These are phyloP conservation scores for Linderniella brevidens DNA, from an alignment of 257 asterid genomes.

Conservation along the genomic window DNA sequence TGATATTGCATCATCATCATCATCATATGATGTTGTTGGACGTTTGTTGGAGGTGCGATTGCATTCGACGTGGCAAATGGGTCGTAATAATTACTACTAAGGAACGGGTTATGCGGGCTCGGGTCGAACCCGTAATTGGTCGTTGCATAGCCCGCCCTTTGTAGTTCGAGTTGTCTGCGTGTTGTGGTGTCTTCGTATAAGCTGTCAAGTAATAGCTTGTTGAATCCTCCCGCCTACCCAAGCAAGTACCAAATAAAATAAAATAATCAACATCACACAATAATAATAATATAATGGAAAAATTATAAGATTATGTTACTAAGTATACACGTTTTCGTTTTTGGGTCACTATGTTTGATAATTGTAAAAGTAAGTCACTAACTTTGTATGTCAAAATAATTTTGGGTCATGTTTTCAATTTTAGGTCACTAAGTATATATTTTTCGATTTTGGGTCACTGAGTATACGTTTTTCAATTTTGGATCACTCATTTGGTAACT, in stretches of 20 bases:
- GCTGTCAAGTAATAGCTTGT: constrained; percentile 63
- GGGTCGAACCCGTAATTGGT: constrained; percentile 19
- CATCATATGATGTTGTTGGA: constrained; percentile 54
- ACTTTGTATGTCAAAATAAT: too few species aligned
- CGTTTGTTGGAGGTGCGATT: constrained; percentile 34
- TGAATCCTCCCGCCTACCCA: constrained; percentile 66
- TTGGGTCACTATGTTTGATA: too few species aligned
- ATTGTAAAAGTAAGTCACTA: too few species aligned
- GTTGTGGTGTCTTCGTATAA: constrained; percentile 63
- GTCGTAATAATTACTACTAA: too few species aligned
- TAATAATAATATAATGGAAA: not conserved
- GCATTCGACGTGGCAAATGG: constrained; percentile 40
- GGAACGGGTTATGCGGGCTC: too few species aligned
- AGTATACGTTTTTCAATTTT: too few species aligned
- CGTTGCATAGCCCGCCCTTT: constrained; percentile 44
- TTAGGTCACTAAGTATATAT: too few species aligned
- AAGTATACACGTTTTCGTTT: too few species aligned
- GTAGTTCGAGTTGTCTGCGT: constrained; percentile 45
- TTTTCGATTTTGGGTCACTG: too few species aligned
- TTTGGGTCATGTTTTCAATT: too few species aligned
- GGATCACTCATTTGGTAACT: too few species aligned
- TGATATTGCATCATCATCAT: constrained; percentile 16
- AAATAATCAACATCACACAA: not conserved
- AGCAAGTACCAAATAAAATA: not conserved
- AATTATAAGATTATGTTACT: too few species aligned